Base-by-base conservation (phyloP, 2,329 filamentous ascomycete species). In the Sporothrix pallida region DNA sequence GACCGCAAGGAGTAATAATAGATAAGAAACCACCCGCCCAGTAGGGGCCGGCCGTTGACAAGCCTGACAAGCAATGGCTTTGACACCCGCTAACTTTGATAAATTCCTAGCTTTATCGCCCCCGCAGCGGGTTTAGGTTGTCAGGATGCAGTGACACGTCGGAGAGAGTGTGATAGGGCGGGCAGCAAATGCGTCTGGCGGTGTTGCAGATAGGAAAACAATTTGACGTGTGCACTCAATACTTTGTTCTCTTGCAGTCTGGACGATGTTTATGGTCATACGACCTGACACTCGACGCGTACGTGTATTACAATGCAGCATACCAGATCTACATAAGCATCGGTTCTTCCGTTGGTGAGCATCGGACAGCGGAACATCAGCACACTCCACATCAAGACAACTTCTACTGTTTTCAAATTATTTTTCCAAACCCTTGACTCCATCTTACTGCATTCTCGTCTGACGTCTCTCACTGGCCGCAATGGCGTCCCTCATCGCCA, bases 401-500 rank as follows among this genome's bases (percentile, higher is more conserved):
- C 54, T 12, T 58, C 23, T 23, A 12, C 54, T 23, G 23, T 26
- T 26, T 26, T 26, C 23, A 26, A 26, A 26, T 31, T 12, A 6
- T 31, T 13, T 13, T 15, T 23, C 23, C 23, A 31, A 31, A 3
- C 23, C 23, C 54, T 9, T 23, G 54, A 26, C 54, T 31, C 10
- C 54, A 58, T 58, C 54, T 58, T 23, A 58, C 54, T 58, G 54
- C 54, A 58, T 13, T 26, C 20, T 26, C 23, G 23, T 26, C 23
- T 26, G 23, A 26, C 23, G 23, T 26, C 23, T 26, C 23, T 44
- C 31, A 37, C 31, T 7, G 31, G 37, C 13, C 71, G 13, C 44
- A 31, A 68, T 68, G 65, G 20, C 48, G n/a, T 15, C 42, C 3
- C 37, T 72, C 26, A 23, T 72, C 31, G 71, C 26, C 60, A 54